Percentiles rank a stretch among this genome's conserved stretches.
These are phyloP conservation scores for Centaurea solstitialis DNA, from an alignment of 129 eudicot genomes.

Conservation along the genomic window DNA sequence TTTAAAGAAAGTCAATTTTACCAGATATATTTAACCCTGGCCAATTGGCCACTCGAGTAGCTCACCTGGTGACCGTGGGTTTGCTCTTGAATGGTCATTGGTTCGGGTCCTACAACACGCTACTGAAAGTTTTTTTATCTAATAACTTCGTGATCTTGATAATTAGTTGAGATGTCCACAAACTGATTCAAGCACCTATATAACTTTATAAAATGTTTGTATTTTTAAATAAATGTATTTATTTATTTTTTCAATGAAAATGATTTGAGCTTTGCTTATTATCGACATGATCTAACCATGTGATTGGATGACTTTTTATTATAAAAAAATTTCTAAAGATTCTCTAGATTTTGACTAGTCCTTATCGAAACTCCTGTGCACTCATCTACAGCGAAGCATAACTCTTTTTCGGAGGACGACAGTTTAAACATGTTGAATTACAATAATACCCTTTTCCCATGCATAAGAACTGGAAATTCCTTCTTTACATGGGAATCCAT, in stretches of 20 bases:
- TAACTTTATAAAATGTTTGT: too few species aligned
- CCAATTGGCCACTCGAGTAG: background rate
- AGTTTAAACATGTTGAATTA: conserved; percentile 34
- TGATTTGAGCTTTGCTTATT: conserved; percentile 39
- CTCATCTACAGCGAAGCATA: conserved; percentile 13
- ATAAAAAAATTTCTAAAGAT: conserved; percentile 20
- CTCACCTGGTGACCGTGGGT: background rate
- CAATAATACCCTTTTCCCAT: conserved; percentile 35
- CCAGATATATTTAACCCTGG: background rate
- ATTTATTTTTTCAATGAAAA: conserved; percentile 22
- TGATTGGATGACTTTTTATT: conserved; percentile 28
- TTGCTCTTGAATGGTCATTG: background rate
- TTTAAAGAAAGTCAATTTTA: background rate
- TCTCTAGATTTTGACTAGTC: conserved; percentile 31
- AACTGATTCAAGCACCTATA: background rate
- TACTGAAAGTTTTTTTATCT: background rate
- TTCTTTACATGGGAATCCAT: conserved; percentile 36
- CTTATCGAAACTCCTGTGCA: conserved; percentile 26
- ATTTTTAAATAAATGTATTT: too few species aligned
- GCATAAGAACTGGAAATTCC: conserved; percentile 50
- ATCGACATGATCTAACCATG: conserved; percentile 47
- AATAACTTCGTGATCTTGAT: background rate
- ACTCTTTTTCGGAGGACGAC: conserved; percentile 24
- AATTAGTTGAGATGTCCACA: background rate
- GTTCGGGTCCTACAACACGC: background rate